Evolutionary conservation across 768 basidiomycete genomes (phyloP), one percentile per base, ranked within the genome.

Genomic region (Hericium coralloides): DNA sequence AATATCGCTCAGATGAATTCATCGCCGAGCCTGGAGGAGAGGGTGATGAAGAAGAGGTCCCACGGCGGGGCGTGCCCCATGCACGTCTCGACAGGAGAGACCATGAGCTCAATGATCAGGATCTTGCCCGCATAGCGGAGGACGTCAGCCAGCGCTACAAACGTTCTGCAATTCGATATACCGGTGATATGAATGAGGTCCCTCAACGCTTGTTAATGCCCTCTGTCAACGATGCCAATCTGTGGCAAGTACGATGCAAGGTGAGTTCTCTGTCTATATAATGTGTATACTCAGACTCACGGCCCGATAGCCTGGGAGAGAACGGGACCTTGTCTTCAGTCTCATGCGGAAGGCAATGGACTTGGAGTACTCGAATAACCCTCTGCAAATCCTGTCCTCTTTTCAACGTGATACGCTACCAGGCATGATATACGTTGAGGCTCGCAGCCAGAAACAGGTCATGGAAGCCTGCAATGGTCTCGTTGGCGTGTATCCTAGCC

Each of bases 341-440:
- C 83, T 99, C 52, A 94, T 97, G 82, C 85, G 93, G 57, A 98
- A 97, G 72, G 83, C 92, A 25, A 81, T 95, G 50, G 88, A 90
- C 64, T 76, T 87, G 22, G 89, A 95, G 68, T 88, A 85, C 69
- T 81, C 81, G 2, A 83, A 81, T 49, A 79, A 77, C 36, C 92
- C 93, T 0, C 80, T 98, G 41, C 79, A 79, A n/a, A 94, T 99
- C 63, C 74, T 89, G 48, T 92, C 97, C 8, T 93, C 92, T 6
- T 99, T 99, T 72, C 90, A 95, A 69, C 87, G 95, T 49, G 95
- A 98, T 68, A 95, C 95, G 2, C 76, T 99, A 2, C 85, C 89
- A 0, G 95, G 95, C 1, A 93, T 93, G 85, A 87, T 99, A 59
- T 99, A 98, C 67, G 86, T 99, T 49, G 97, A 99, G 73, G 93